Percentiles rank a stretch among this genome's conserved stretches.
These are phyloP conservation scores for Phytophthora nicotianae DNA, from an alignment of 352 stramenopile genomes.

Conservation along the genomic window DNA sequence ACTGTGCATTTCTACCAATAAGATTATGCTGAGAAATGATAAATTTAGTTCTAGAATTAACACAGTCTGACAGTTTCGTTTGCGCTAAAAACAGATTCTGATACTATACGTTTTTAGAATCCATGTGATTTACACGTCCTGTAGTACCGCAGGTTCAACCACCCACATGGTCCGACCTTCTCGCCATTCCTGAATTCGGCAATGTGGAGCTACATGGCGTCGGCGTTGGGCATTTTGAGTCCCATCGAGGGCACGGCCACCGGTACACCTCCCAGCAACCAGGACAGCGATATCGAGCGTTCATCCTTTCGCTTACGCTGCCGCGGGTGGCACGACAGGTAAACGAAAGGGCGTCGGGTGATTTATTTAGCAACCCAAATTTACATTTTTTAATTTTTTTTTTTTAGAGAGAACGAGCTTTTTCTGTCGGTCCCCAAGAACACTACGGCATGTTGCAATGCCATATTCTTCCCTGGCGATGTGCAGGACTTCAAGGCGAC, in stretches of 20 bases:
- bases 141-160: slow-evolving; percentile 15
- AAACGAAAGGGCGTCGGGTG: slow-evolving; percentile 1
- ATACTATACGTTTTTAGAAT: slow-evolving; percentile 11
- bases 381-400: slow-evolving; percentile 1
- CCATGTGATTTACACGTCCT: slow-evolving; percentile 2
- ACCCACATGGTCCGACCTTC: slow-evolving; percentile 22
- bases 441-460: slow-evolving; percentile 37
- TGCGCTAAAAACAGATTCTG: background rate
- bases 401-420: slow-evolving; percentile 54
- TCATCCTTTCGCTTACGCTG: slow-evolving; percentile 30
- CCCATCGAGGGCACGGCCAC: slow-evolving; percentile 6
- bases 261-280: slow-evolving; percentile 15
- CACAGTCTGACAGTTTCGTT: background rate
- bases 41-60: slow-evolving; percentile 1
- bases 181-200: slow-evolving; percentile 1
- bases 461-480: slow-evolving; percentile 78
- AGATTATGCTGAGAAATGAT: background rate
- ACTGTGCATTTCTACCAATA: slow-evolving; percentile 5
- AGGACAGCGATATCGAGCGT: slow-evolving; percentile 27
- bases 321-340: slow-evolving; percentile 42
- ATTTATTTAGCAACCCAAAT: slow-evolving; percentile 4
- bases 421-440: slow-evolving; percentile 40
- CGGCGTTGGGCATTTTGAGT: slow-evolving; percentile 21
- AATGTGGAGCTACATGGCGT: slow-evolving; percentile 46
- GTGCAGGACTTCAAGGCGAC: slow-evolving; percentile 56